Base-by-base conservation (phyloP, 352 stramenopile species). In the Pythium apleroticum region DNA sequence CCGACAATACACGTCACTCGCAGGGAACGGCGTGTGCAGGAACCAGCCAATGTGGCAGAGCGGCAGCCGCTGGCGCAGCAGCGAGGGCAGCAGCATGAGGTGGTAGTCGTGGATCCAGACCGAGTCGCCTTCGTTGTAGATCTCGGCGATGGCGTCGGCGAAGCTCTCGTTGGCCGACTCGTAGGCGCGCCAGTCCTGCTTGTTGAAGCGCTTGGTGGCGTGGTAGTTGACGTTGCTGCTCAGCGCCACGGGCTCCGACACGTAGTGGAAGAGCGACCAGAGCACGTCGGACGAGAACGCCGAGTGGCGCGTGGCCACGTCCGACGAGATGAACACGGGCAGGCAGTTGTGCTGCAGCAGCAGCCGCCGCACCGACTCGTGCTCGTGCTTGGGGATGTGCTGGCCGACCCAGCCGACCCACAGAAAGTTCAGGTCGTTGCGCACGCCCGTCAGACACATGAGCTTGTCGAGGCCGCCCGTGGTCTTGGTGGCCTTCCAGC, bases 61-160 rank as follows among this genome's bases (percentile, higher is more conserved):
- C 41, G 86, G 83, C 25, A 94, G 80, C 4, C 86, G 84, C 64
- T 91, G 77, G 33, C 89, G 81, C 27, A 97, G 69, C 63, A 96
- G 73, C 59, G 81, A 89, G n/a, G 89, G 89, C 19, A 97, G 69
- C 56, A 93, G 65, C 88, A 97, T 96, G 27, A 97, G 68, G 59
- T 97, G 89, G 69, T 96, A 96, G 76, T 97, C 89, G 70, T 96
- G 88, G 19, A 96, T 80, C 88, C 88, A 96, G 9, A 97, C 84
- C 22, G 82, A 76, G 68, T 96, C 89, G 71, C 86, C 89, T 77
- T 95, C 86, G 37, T 96, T 91, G 66, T 94, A 96, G 41, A 96
- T 82, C 59, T 93, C 86, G 11, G 79, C 82, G 17, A 96, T 91
- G 2, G 88, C 78, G 60, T 95, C 84, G 4, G 88, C 88, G 67